Base-by-base conservation (phyloP, 192 early-diverging fungal genomes). In the Podila epigama region DNA sequence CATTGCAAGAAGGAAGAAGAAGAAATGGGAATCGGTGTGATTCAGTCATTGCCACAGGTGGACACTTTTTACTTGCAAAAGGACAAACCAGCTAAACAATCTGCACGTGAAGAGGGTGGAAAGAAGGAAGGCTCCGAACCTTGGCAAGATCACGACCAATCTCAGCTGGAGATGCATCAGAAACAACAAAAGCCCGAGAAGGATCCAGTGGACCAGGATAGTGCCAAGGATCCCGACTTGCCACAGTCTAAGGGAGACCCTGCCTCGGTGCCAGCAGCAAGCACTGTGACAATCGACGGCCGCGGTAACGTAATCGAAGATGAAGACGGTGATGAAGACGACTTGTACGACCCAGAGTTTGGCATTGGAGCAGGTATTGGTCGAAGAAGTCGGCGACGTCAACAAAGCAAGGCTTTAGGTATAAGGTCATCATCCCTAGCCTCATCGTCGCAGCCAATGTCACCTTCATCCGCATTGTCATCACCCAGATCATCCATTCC, bases 331-430 rank as follows among this genome's bases (percentile, higher is more conserved):
- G 58, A 65, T 32, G 70, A 73, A 5, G 70, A 73, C 4, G 70
- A 73, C 27, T 22, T 73, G 18, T 73, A 73, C 63, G 70, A 73
- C 27, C 63, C 70, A 8, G 63, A 73, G 40, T 73, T 66, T 53
- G 70, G 70, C 4, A 60, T 73, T 11, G 70, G 70, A 15, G n/a
- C 44, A 3, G 53, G 60, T 25, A 42, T 20, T 20, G 60, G 54
- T 16, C 69, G 60, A 20, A 54, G 69, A 11, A n/a, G n/a, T n/a
- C n/a, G n/a, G n/a, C 33, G 68, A n/a, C 25, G 27, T 31, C 60
- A 11, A 15, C 18, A 58, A 4, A 36, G 22, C 31, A 36, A 27
- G 15, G 28, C 22, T 3, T 31, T 32, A 16, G 52, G 44, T 20
- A 10, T 33, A 42, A 4, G 4, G 32, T 20, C 8, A 12, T 41